Conservation (phyloP, 345 rosid species). For the Arabidopsis arenosa region DNA sequence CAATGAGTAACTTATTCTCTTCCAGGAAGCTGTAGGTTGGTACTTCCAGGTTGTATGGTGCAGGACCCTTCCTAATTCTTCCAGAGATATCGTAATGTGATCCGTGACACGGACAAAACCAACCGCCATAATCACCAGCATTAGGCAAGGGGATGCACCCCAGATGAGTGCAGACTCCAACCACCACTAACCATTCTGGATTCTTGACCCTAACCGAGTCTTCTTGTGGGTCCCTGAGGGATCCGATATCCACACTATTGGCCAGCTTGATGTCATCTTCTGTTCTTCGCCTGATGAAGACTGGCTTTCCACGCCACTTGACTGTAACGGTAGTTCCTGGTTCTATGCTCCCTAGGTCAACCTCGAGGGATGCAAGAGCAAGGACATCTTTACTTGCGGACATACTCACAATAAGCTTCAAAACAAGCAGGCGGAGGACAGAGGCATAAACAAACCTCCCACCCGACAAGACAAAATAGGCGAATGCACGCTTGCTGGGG, state of each 20-base stretch:
- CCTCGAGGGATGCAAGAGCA: constrained; percentile 93
- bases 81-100: constrained; percentile 96
- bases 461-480: constrained; percentile 86
- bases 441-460: constrained; percentile 94
- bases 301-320: constrained; percentile 99
- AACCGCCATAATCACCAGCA: constrained; percentile 96
- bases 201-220: constrained; percentile 80
- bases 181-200: constrained; percentile 88
- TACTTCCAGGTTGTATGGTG: constrained; percentile 90
- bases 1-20: constrained; percentile 79
- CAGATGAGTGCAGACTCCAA: constrained; percentile 97
- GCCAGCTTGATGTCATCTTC: constrained; percentile 89
- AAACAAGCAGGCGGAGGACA: constrained; percentile 75
- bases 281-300: constrained; percentile 89
- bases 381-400: constrained; percentile 97
- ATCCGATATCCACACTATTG: constrained; percentile 75
- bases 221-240: constrained; percentile 89
- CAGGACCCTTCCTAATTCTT: constrained; percentile 94
- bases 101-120: constrained; percentile 99
- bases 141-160: constrained; percentile 98
- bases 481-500: constrained; percentile 96
- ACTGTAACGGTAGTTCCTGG: constrained; percentile 90
- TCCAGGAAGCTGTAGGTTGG: constrained; percentile 91
- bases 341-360: constrained; percentile 85
- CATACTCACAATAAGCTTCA: constrained; percentile 90